Base-by-base conservation (phyloP, 345 rosid genomes). In the Geranium brycei region DNA sequence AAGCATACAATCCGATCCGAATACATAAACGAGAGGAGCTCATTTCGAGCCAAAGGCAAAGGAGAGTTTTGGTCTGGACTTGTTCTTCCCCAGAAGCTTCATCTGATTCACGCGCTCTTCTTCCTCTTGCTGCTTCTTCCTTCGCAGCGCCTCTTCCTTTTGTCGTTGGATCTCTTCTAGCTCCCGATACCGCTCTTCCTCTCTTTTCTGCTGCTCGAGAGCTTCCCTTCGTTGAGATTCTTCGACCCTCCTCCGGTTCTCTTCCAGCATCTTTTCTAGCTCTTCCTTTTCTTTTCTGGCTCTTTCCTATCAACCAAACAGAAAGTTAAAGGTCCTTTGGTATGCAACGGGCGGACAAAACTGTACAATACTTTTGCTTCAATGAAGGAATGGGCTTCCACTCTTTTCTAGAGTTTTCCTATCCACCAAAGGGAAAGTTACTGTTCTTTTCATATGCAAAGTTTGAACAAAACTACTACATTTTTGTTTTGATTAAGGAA, bases 81-180 rank as follows among this genome's bases (percentile, higher is more conserved):
- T 93, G 85, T 93, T 93, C 86, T 93, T 93, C 55, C 99, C 99
- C 79, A 93, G 73, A 64, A 93, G 77, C 74, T 86, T 90, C 91
- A 88, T 83, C 85, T 88, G 97, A 61, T 90, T 86, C 17, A 60
- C 60, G 12, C 99, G 89, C 61, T 90, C 97, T 79, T 88, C 95
- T 57, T 90, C 99, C 82, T 93, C 95, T 77, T 88, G 87, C 11
- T 85, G 91, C 69, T 86, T 88, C 85, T 85, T 90, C 80, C 85
- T 77, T 69, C 85, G 75, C 91, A 82, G 69, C 1, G 87, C 92
- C 71, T 88, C 99, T 79, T 85, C 99, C 58, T 81, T 93, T 65
- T 77, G 87, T 64, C 93, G 73, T 76, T 87, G 97, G 62, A 87
- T 81, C 76, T 83, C 87, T 72, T 90, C 95, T 2, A 93, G 79